phyloP scores from a whole-genome alignment of 139 green algal genomes.

The Volvox reticuliferus region DNA sequence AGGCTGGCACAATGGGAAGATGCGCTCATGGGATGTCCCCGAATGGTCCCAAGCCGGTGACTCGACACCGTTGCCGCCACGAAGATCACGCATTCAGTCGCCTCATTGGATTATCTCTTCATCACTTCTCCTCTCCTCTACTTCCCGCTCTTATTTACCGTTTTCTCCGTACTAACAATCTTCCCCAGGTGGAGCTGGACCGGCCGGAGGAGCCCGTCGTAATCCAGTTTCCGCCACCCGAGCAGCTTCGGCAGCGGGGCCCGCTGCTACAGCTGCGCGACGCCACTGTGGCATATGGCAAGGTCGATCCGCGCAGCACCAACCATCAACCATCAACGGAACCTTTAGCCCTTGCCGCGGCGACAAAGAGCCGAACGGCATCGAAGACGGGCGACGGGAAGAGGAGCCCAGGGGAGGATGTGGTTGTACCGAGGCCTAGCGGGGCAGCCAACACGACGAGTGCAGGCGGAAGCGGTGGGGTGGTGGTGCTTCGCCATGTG shows the following conservation, averaged over 20 bases:
- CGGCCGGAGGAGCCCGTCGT: slow-evolving; percentile 58
- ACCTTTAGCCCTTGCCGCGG: not conserved
- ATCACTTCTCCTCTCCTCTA: no score
- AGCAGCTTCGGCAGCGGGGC: slow-evolving; percentile 52
- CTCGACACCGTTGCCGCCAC: no score
- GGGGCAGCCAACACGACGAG: no score
- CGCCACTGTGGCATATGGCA: slow-evolving; percentile 42
- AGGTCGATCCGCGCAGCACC: slow-evolving; percentile 27
- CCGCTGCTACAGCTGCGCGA: slow-evolving; percentile 74
- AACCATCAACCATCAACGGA: no score
- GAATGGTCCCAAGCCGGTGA: no score
- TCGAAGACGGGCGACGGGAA: not conserved
- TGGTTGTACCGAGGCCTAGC: no score
- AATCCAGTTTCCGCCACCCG: slow-evolving; percentile 55
- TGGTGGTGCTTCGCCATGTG: not conserved
- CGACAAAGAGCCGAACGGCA: not conserved
- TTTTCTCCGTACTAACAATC: not conserved
- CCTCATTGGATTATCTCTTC: no score
- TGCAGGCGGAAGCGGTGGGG: not conserved
- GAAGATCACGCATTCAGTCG: no score
- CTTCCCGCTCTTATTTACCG: no score
- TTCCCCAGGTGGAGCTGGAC: slow-evolving; percentile 54
- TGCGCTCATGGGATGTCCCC: no score
- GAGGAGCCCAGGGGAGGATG: no score
- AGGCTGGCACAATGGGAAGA: no score